Conservation (phyloP, 208 protist species). For the Phytomonas francai region DNA sequence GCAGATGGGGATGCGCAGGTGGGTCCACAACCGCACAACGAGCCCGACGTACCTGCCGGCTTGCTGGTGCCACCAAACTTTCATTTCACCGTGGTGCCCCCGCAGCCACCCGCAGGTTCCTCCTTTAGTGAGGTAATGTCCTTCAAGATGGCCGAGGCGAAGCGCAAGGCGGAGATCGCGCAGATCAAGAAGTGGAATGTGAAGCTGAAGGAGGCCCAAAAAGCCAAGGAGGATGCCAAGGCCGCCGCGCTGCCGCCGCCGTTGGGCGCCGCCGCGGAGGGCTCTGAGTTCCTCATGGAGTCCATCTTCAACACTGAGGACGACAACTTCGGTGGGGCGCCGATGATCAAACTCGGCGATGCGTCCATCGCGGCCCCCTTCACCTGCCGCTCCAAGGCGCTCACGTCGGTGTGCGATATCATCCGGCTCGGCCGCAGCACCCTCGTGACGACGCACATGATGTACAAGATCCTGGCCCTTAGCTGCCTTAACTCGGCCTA, state of each 20-base stretch:
- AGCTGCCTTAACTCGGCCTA: slow-evolving; percentile 97
- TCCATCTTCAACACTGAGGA: slow-evolving; percentile 86
- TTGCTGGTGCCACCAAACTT: slow-evolving; percentile 77
- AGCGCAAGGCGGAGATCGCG: slow-evolving; percentile 74
- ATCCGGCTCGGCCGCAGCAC: slow-evolving; percentile 96
- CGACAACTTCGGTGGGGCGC: slow-evolving; percentile 47
- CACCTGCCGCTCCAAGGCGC: slow-evolving; percentile 86
- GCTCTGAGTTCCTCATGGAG: slow-evolving; percentile 84
- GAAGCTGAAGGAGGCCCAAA: slow-evolving; percentile 49
- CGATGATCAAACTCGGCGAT: slow-evolving; percentile 91
- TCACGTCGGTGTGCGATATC: slow-evolving; percentile 90
- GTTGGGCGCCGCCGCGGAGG: slow-evolving; percentile 8
- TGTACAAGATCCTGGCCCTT: slow-evolving; percentile 99
- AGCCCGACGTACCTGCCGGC: slow-evolving; percentile 73
- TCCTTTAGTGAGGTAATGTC: slow-evolving; percentile 72
- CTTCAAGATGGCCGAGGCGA: slow-evolving; percentile 75
- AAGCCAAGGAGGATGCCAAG: slow-evolving; percentile 45
- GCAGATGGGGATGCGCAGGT: slow-evolving; percentile 22
- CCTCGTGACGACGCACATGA: slow-evolving; percentile 97
- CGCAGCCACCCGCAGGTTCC: slow-evolving; percentile 39
- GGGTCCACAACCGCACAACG: slow-evolving; percentile 78
- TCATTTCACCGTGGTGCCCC: slow-evolving; percentile 71
- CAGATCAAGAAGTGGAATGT: slow-evolving; percentile 78
- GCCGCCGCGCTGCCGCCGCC: slow-evolving; percentile 28
- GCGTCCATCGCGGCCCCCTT: slow-evolving; percentile 92